These are phyloP conservation scores for Diaporthe sp. DNA, from an alignment of 2,329 filamentous ascomycete genomes.

Conservation along the genomic window DNA sequence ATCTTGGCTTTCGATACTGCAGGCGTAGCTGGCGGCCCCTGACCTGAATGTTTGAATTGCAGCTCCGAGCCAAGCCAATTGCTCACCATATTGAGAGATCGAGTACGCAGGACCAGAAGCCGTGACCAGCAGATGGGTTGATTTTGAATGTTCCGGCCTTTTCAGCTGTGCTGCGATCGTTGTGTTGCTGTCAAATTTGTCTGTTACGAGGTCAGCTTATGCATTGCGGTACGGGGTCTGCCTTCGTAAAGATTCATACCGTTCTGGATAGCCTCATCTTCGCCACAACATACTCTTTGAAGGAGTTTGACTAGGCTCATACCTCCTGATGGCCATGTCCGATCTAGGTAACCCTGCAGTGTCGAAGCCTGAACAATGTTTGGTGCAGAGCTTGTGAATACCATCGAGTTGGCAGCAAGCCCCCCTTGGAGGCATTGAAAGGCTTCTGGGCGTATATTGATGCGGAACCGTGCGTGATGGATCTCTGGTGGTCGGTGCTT, in stretches of 20 bases:
- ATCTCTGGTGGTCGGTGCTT: neutral
- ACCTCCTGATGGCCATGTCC: neutral
- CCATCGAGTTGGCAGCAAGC: too few species aligned
- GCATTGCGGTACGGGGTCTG: rapidly evolving
- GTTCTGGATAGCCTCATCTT: too few species aligned
- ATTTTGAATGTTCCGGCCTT: neutral
- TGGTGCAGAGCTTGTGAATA: neutral
- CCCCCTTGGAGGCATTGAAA: neutral
- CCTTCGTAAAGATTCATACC: neutral
- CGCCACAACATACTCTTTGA: neutral
- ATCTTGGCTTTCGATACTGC: neutral
- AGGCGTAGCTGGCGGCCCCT: neutral
- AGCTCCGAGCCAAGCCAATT: conserved; percentile 1
- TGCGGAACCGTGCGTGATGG: neutral
- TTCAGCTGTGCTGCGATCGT: neutral
- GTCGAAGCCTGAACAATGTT: neutral
- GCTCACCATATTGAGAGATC: neutral
- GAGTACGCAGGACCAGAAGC: neutral
- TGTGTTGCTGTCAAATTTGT: neutral
- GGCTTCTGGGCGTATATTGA: neutral
- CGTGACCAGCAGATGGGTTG: neutral
- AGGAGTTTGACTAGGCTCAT: neutral
- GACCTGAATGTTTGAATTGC: neutral
- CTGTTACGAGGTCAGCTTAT: neutral
- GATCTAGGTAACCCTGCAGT: neutral